Percentiles rank a stretch among this genome's conserved stretches.
These are phyloP conservation scores for Eragrostis nindensis DNA, from an alignment of 176 grass and related monocot genomes.

Conservation along the genomic window DNA sequence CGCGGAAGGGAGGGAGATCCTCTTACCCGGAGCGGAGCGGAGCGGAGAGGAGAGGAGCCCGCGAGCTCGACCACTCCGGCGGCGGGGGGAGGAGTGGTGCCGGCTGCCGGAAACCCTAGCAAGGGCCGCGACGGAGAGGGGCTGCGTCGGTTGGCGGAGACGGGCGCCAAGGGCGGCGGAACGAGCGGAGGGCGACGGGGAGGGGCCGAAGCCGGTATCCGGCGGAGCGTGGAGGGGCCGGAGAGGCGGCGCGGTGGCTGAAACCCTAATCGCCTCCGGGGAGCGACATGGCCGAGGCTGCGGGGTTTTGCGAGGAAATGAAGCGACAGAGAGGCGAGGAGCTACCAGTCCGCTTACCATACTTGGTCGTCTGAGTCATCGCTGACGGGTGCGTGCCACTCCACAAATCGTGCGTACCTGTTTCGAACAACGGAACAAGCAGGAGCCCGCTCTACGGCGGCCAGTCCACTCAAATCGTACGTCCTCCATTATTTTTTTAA, in stretches of 20 bases:
- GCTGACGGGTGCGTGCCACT: too few species aligned
- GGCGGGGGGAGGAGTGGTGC: background rate
- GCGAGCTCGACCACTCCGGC: background rate
- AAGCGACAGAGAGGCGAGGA: too few species aligned
- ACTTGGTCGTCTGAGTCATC: too few species aligned
- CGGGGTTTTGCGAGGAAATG: conserved; percentile 1
- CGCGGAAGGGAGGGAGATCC: background rate
- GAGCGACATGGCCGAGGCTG: background rate
- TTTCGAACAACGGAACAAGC: too few species aligned
- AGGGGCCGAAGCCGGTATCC: background rate
- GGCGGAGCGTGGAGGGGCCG: background rate
- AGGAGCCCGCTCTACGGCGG: too few species aligned
- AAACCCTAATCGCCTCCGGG: conserved; percentile 37
- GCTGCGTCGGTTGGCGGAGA: background rate
- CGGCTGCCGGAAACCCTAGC: background rate
- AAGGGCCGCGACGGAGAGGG: background rate
- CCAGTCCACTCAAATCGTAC: too few species aligned
- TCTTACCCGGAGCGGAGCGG: conserved; percentile 2
- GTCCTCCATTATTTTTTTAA: too few species aligned
- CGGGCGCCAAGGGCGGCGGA: background rate
- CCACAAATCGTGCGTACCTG: too few species aligned
- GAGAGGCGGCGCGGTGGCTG: background rate
- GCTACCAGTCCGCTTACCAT: too few species aligned
- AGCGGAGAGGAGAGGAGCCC: background rate
- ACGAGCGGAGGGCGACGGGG: too few species aligned